Evolutionary conservation across 441 rosid species (phyloP).

Genomic region (Corymbia citriodora): DNA sequence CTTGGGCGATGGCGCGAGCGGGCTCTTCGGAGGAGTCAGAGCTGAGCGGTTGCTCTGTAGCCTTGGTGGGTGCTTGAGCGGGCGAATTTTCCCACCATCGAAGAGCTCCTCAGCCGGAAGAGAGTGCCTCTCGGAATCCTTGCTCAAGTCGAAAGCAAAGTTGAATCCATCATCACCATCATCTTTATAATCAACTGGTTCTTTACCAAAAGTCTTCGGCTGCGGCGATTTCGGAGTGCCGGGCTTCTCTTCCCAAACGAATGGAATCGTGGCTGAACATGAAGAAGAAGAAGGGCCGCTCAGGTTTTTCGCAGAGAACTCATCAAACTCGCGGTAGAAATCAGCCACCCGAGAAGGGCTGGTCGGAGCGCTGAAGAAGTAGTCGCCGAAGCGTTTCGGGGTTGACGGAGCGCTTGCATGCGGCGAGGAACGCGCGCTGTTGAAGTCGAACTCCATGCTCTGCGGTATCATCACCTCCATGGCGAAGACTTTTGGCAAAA

Average conservation of each 20-base stretch:
- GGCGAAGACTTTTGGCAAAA: background rate
- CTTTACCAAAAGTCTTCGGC: background rate
- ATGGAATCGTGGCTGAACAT: constrained; percentile 21
- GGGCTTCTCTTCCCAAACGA: constrained; percentile 59
- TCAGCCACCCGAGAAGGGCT: constrained; percentile 58
- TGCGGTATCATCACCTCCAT: constrained; percentile 43
- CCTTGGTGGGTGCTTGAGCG: constrained; percentile 60
- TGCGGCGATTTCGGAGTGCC: constrained; percentile 44
- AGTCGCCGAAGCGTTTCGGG: constrained; percentile 48
- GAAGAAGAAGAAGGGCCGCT: background rate
- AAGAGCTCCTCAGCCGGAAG: constrained; percentile 81
- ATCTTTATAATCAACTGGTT: background rate
- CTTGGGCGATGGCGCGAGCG: constrained; percentile 23
- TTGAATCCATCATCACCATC: constrained; percentile 7
- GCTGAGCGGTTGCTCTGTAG: constrained; percentile 8
- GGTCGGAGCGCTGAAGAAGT: constrained; percentile 64
- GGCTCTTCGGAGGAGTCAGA: constrained; percentile 7
- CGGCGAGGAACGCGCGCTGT: constrained; percentile 31
- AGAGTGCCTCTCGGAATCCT: constrained; percentile 31
- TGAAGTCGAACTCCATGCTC: constrained; percentile 49
- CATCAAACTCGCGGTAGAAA: constrained; percentile 41
- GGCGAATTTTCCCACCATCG: constrained; percentile 72
- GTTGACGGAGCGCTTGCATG: constrained; percentile 62
- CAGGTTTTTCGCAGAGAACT: constrained; percentile 2
- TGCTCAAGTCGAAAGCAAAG: constrained; percentile 63